Evolutionary conservation across 208 protist species (phyloP).

Genomic region (Leishmania lainsoni): DNA sequence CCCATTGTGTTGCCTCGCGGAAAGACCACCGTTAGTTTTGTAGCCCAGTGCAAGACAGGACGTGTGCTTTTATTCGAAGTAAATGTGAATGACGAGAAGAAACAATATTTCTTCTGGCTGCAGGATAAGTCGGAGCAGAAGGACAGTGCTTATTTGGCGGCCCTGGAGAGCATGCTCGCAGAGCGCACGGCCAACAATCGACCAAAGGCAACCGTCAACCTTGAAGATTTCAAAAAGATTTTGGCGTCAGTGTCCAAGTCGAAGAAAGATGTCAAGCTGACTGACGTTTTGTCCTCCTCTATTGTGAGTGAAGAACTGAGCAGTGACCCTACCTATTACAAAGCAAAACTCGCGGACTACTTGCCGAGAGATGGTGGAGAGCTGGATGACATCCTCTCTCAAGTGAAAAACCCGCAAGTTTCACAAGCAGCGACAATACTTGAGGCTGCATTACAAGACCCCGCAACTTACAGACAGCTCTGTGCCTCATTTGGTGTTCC

Average conservation of each 20-base stretch:
- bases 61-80: constrained; percentile 73
- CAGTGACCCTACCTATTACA: constrained; percentile 62
- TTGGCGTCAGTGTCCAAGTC: constrained; percentile 45
- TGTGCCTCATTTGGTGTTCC: constrained; percentile 56
- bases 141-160: constrained; percentile 51
- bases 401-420: constrained; percentile 76
- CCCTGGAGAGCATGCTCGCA: constrained; percentile 48
- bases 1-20: constrained; percentile 30
- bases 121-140: constrained; percentile 82
- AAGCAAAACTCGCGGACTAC: constrained; percentile 39
- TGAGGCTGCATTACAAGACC: constrained; percentile 49
- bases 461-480: constrained; percentile 52
- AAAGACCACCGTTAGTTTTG: constrained; percentile 40
- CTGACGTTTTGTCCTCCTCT: constrained; percentile 50
- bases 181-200: constrained; percentile 4
- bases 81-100: constrained; percentile 26
- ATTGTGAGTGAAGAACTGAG: constrained; percentile 57
- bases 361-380: constrained; percentile 44
- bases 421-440: constrained; percentile 42
- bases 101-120: constrained; percentile 79
- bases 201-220: constrained; percentile 25
- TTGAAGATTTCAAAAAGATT: constrained; percentile 67
- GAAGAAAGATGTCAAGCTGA: constrained; percentile 35
- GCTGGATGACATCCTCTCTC: constrained; percentile 46
- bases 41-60: constrained; percentile 76